Conservation (phyloP, 768 basidiomycete species). For the Tylopilus subfusipes region DNA sequence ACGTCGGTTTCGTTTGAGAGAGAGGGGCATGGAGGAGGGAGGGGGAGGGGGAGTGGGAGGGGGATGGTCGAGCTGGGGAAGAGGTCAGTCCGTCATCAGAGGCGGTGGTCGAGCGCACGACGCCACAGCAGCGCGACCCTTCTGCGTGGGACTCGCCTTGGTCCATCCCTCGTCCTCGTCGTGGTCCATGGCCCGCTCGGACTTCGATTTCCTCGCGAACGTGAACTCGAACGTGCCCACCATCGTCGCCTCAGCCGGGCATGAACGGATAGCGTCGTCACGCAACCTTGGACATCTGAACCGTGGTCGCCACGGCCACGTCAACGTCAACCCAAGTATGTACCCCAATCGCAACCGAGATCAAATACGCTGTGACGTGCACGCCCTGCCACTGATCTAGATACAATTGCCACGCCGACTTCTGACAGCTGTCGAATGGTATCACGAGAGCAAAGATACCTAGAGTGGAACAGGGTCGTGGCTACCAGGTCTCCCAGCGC, state of each 20-base stretch:
- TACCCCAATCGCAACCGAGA: not conserved
- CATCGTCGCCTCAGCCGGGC: not conserved
- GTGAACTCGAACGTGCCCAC: not conserved
- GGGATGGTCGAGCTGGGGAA: slow-evolving; percentile 13
- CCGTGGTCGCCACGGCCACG: no score
- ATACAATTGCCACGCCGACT: no score
- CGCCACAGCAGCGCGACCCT: not conserved
- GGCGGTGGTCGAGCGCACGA: not conserved
- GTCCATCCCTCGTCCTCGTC: slow-evolving; percentile 21
- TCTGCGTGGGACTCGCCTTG: slow-evolving; percentile 22
- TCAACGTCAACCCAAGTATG: slow-evolving; percentile 7
- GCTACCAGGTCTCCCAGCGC: not conserved
- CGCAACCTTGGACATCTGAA: not conserved
- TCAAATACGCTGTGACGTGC: not conserved
- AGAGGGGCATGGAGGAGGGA: slow-evolving; percentile 15
- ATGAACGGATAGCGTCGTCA: not conserved
- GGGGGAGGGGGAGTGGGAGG: not conserved
- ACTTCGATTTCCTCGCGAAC: not conserved
- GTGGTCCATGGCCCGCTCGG: not conserved
- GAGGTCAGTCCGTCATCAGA: slow-evolving; percentile 1
- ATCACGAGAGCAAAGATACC: no score
- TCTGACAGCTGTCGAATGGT: no score
- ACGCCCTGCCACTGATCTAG: no score
- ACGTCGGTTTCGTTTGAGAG: not conserved
- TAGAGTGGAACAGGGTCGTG: no score